Evolutionary conservation across 768 basidiomycete genomes (phyloP).

Genomic region (Suillus alpinus): DNA sequence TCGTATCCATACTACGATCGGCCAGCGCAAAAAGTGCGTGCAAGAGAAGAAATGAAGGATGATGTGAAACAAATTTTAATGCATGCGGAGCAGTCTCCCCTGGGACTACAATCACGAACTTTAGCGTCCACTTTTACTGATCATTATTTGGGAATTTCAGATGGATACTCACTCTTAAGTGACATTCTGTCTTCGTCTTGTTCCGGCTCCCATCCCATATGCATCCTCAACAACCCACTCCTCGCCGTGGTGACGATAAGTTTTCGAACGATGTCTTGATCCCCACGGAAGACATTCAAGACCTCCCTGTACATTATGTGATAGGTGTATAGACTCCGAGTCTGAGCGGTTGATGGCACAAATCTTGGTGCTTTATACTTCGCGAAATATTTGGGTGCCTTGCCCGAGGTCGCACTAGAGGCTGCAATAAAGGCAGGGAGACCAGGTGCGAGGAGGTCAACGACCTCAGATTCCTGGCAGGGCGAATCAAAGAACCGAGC

Average conservation of each 20-base stretch:
- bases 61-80: conserved; percentile 2
- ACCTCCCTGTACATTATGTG: neutral
- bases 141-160: neutral
- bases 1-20: conserved; percentile 8
- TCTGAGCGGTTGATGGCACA: neutral
- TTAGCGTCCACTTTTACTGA: neutral
- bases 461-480: conserved; percentile 10
- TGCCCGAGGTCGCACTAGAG: conserved; percentile 16
- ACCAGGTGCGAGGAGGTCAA: conserved; percentile 14
- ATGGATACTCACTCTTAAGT: neutral
- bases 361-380: neutral
- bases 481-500: conserved; percentile 8
- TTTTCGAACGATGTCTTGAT: neutral
- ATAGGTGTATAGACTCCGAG: neutral
- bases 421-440: conserved; percentile 10
- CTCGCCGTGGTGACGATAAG: conserved; percentile 8
- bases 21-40: conserved; percentile 17
- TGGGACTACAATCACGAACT: conserved; percentile 3
- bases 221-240: conserved; percentile 3
- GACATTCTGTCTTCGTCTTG: conserved; percentile 12
- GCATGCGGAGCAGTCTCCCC: conserved; percentile 8
- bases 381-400: conserved; percentile 11
- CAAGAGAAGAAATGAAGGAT: conserved; percentile 16
- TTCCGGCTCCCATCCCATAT: conserved; percentile 11
- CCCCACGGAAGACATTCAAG: neutral